Conservation (phyloP, 495 filamentous ascomycete species). For the Neurospora sp. region DNA sequence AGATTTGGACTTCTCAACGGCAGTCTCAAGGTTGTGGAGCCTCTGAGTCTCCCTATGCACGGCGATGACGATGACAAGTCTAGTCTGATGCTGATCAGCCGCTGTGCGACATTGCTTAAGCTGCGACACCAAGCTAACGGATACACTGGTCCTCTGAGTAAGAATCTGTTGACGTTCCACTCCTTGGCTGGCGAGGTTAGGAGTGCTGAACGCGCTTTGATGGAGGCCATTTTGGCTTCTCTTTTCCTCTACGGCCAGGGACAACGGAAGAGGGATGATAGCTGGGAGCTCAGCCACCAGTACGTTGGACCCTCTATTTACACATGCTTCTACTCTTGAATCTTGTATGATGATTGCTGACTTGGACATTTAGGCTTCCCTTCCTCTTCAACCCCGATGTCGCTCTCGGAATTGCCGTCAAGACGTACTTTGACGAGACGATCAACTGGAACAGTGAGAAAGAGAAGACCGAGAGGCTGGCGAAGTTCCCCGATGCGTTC, state of each 20-base stretch:
- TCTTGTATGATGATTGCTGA: slow-evolving; percentile 21
- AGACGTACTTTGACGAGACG: slow-evolving; percentile 83
- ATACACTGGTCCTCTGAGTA: slow-evolving; percentile 89
- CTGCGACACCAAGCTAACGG: slow-evolving; percentile 76
- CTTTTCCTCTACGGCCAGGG: slow-evolving; percentile 73
- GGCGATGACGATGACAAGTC: slow-evolving; percentile 47
- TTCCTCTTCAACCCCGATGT: slow-evolving; percentile 78
- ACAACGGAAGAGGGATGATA: slow-evolving; percentile 59
- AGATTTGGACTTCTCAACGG: slow-evolving; percentile 67
- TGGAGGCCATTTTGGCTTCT: slow-evolving; percentile 69
- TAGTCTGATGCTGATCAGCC: slow-evolving; percentile 69
- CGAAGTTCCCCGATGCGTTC: slow-evolving; percentile 50
- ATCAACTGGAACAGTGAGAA: slow-evolving; percentile 50
- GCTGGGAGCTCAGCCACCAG: slow-evolving; percentile 59
- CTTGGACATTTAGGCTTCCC: slow-evolving; percentile 52
- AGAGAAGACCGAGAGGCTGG: slow-evolving; percentile 48
- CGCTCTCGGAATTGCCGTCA: slow-evolving; percentile 79
- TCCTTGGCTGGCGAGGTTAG: slow-evolving; percentile 74
- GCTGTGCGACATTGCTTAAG: slow-evolving; percentile 71
- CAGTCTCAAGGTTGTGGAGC: slow-evolving; percentile 40
- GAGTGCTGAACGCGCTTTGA: slow-evolving; percentile 62
- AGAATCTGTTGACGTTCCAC: slow-evolving; percentile 79
- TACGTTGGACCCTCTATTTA: slow-evolving; percentile 31
- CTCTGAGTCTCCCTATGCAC: slow-evolving; percentile 40
- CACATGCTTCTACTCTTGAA: not conserved